Evolutionary conservation across 1,284 basidiomycete genomes (phyloP), one percentile per base, ranked within the genome.

Genomic region (Heliocybe sulcata): DNA sequence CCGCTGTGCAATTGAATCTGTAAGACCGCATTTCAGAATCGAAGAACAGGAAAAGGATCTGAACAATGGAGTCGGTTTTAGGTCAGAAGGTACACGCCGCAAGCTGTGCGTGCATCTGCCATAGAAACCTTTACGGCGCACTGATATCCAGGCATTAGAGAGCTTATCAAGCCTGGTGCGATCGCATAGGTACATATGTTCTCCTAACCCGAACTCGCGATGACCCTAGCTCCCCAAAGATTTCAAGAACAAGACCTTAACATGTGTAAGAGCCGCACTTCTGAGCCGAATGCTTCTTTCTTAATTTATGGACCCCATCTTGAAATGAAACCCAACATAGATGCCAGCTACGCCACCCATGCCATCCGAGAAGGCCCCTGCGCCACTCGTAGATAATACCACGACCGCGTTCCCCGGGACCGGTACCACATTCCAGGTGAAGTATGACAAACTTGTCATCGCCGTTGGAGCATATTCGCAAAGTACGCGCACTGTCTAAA

Each of bases 381-480:
- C 29, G 48, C 6, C 54, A 47, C 35, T 16, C n/a, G n/a, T 53
- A 45, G 22, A 29, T 22, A 20, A 12, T 22, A 49, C 19, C 1
- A 35, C 16, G 52, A 50, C 22, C 27, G 22, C 14, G 22, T 35
- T 27, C 51, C 54, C 23, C 31, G 23, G 53, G 6, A 16, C 31
- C 54, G 16, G 31, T 49, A 16, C 45, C 20, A 35, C 23, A 23
- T 84, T 87, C 64, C 70, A 74, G 12, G 52, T 92, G 56, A 68
- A 69, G 53, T 93, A 88, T 63, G 92, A 95, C 70, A 90, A 89
- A 66, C 77, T 96, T 3, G 82, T 95, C 47, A 83, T 95, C 53
- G 83, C 89, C 1, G 90, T 92, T 1, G 93, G 93, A 0, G 84
- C 87, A 53, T 94, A 94, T 69, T 85, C 82, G 1, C 38, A 42